A percentile compares a stretch with the other conserved stretches of the same genome.
Conservation (phyloP, 1,284 basidiomycete genomes). For the Ceratobasidium sp. region DNA sequence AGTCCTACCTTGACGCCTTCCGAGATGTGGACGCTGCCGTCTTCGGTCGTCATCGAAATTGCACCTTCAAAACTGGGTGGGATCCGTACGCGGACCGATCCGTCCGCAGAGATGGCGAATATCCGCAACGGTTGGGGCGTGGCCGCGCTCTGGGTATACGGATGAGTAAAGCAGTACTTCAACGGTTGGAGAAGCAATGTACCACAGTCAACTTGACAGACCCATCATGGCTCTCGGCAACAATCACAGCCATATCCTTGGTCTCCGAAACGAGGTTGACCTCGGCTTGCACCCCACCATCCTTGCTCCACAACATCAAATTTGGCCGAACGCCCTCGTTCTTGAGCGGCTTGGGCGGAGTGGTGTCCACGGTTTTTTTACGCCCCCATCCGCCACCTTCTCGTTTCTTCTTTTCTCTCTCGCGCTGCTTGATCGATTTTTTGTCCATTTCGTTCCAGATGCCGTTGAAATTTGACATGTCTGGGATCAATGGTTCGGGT, state of each 20-base stretch:
- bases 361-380: constrained; percentile 22
- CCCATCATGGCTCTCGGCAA: constrained; percentile 37
- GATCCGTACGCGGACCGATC: constrained; percentile 33
- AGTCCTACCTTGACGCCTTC: constrained; percentile 29
- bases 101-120: constrained; percentile 27
- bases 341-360: constrained; percentile 15
- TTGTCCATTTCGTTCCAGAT: constrained; percentile 46
- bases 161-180: not conserved
- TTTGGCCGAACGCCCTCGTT: constrained; percentile 42
- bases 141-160: constrained; percentile 1
- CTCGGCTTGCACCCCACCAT: constrained; percentile 36
- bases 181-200: not conserved
- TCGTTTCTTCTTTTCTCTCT: constrained; percentile 35
- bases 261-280: constrained; percentile 19
- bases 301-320: constrained; percentile 31
- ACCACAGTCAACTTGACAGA: constrained; percentile 39
- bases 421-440: constrained; percentile 27
- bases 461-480: constrained; percentile 32
- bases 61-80: constrained; percentile 40
- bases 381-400: constrained; percentile 37
- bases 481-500: constrained; percentile 24
- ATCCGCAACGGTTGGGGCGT: constrained; percentile 16
- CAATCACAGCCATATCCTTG: constrained; percentile 10
- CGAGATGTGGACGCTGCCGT: constrained; percentile 32
- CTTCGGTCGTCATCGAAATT: constrained; percentile 32